Evolutionary conservation across 2,329 filamentous ascomycete genomes (phyloP).

Genomic region (Pseudocercospora macadamiae): DNA sequence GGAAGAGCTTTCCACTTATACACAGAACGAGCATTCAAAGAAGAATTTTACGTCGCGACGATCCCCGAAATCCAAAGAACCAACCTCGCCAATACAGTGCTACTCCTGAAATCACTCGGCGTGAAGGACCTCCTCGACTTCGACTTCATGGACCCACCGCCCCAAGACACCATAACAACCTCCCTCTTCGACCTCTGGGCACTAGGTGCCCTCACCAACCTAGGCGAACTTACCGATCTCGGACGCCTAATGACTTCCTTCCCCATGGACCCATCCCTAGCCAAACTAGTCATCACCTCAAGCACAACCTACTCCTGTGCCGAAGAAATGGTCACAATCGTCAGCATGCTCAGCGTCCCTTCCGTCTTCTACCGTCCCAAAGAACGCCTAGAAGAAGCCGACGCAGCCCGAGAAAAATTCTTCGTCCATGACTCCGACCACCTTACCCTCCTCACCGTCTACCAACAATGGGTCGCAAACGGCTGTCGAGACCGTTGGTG

Average conservation of each 20-base stretch:
- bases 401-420: slow-evolving; percentile 94
- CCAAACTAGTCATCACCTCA: slow-evolving; percentile 91
- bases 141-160: slow-evolving; percentile 98
- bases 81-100: slow-evolving; percentile 90
- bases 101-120: slow-evolving; percentile 90
- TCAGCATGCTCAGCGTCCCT: slow-evolving; percentile 95
- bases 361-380: slow-evolving; percentile 97
- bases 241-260: slow-evolving; percentile 95
- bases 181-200: slow-evolving; percentile 98
- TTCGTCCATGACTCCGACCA: slow-evolving; percentile 98
- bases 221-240: slow-evolving; percentile 85
- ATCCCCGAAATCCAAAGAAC: slow-evolving; percentile 98
- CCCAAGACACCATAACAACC: slow-evolving; percentile 95
- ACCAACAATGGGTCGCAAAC: slow-evolving; percentile 92
- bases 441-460: slow-evolving; percentile 92
- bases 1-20: slow-evolving; percentile 94
- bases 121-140: slow-evolving; percentile 95
- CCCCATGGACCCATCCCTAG: slow-evolving; percentile 94
- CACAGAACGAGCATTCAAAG: slow-evolving; percentile 91
- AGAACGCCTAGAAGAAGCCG: slow-evolving; percentile 94
- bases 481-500: slow-evolving; percentile 91
- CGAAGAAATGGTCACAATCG: slow-evolving; percentile 97
- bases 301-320: slow-evolving; percentile 77
- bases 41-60: slow-evolving; percentile 94
- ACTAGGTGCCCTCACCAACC: slow-evolving; percentile 86